Evolutionary conservation across 2,329 filamentous ascomycete genomes (phyloP).

Genomic region (Colletotrichum siamense): DNA sequence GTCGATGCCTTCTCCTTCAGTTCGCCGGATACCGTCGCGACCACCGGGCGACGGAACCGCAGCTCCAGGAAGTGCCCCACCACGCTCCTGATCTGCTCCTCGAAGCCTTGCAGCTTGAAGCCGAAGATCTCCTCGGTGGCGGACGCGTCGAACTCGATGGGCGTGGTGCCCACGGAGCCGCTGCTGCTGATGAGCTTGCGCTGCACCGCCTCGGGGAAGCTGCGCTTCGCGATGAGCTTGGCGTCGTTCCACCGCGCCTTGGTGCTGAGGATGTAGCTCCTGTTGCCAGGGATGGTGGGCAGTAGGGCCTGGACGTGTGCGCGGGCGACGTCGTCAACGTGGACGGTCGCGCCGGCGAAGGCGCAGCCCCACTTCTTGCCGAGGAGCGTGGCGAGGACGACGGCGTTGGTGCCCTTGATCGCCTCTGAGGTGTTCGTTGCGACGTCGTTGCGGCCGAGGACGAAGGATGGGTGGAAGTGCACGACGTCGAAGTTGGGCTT

Average conservation of each 20-base stretch:
- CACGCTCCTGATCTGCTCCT: conserved; percentile 38
- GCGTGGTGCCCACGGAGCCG: conserved; percentile 3
- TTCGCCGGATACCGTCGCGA: not conserved
- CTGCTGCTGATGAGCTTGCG: conserved; percentile 4
- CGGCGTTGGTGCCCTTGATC: conserved; percentile 38
- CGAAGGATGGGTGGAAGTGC: conserved; percentile 40
- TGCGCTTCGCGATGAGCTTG: conserved; percentile 38
- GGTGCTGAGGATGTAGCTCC: conserved; percentile 33
- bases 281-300: conserved; percentile 32
- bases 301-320: conserved; percentile 42
- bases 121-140: conserved; percentile 37
- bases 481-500: conserved; percentile 40
- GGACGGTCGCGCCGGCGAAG: conserved; percentile 35
- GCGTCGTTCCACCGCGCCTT: conserved; percentile 39
- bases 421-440: conserved; percentile 30
- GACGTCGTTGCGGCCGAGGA: conserved; percentile 40
- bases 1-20: not conserved
- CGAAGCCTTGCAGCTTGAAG: conserved; percentile 34
- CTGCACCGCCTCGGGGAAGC: conserved; percentile 26
- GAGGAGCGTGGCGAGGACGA: conserved; percentile 37
- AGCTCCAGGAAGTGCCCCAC: conserved; percentile 39
- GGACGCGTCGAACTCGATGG: conserved; percentile 28
- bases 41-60: not conserved
- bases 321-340: conserved; percentile 42
- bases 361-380: conserved; percentile 29